Evolutionary conservation across 805 yeast genomes (phyloP), one percentile per base, ranked within the genome.

Genomic region (Metschnikowia gruessii): DNA sequence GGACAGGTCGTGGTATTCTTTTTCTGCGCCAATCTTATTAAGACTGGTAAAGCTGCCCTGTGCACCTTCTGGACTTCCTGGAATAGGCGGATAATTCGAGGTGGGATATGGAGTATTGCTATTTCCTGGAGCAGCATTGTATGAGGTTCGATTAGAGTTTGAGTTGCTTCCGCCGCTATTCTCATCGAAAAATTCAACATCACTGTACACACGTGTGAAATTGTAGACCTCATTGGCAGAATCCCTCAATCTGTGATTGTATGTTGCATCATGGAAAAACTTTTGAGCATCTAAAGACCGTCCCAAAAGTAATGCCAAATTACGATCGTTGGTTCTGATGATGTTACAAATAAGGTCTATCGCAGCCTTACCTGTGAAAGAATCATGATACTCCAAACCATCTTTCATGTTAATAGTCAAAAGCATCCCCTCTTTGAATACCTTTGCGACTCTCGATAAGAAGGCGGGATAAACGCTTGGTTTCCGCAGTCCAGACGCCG

Each of bases 231-330:
- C 99, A 59, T 77, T 80, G 17, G 76, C 77, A 0, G 96, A 87
- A 66, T 94, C 99, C 54, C 99, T 76, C 44, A 94, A 73, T 40
- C 97, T 75, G 63, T 91, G 98, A 57, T 90, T 95, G 66, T 92
- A 92, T 0, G 97, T 87, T 21, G 91, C 97, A 68, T 94, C 99
- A 61, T 89, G 96, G 66, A 94, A 90, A 46, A 89, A 80, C 63
- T 87, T 87, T 58, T 94, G 98, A 1, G 97, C 95, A 67, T 94
- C 98, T 45, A 94, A 70, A 0, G 97, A 83, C 53, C 99, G 76
- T 24, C 98, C 99, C 41, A 94, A 69, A 29, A 94, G 70, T 39
- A 94, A 69, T 0, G 98, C 98, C 57, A 94, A 69, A 56, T 90
- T 91, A 49, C 99, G 75, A 64, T 94, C 99, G 8, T 89, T 85